Conservation (phyloP, 2,329 filamentous ascomycete species). For the Colletotrichum endophyticum region DNA sequence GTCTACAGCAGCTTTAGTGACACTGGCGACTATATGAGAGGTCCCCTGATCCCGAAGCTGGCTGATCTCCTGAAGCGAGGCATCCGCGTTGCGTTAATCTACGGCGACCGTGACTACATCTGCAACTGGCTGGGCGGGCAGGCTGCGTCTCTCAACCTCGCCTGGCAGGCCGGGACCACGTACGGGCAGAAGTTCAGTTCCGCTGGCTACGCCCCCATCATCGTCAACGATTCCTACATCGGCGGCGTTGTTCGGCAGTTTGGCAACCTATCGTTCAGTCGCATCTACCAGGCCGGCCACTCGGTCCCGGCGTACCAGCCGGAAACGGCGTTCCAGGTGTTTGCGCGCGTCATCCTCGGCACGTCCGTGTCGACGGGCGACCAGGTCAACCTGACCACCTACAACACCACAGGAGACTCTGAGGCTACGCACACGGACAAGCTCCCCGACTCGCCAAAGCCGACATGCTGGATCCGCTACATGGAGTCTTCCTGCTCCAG, state of each 20-base stretch:
- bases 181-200: slow-evolving; percentile 62
- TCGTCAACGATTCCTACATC: slow-evolving; percentile 70
- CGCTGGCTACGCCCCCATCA: slow-evolving; percentile 75
- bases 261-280: slow-evolving; percentile 73
- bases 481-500: slow-evolving; percentile 56
- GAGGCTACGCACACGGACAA: slow-evolving; percentile 63
- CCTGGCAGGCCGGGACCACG: slow-evolving; percentile 47
- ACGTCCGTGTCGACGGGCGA: slow-evolving; percentile 62
- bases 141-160: slow-evolving; percentile 69
- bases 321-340: slow-evolving; percentile 62
- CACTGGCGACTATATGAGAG: slow-evolving; percentile 68
- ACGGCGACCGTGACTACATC: slow-evolving; percentile 68
- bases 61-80: slow-evolving; percentile 65
- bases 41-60: slow-evolving; percentile 63
- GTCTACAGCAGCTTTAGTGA: slow-evolving; percentile 52
- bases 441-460: slow-evolving; percentile 48
- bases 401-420: slow-evolving; percentile 60
- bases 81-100: slow-evolving; percentile 74
- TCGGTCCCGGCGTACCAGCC: slow-evolving; percentile 67
- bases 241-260: slow-evolving; percentile 78
- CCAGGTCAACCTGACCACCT: slow-evolving; percentile 53
- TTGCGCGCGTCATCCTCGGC: slow-evolving; percentile 63
- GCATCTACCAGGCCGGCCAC: slow-evolving; percentile 71
- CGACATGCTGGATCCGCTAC: slow-evolving; percentile 66
- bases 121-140: slow-evolving; percentile 80